phyloP scores from a whole-genome alignment of 805 yeast species.

The Saccharomycopsis capsularis region DNA sequence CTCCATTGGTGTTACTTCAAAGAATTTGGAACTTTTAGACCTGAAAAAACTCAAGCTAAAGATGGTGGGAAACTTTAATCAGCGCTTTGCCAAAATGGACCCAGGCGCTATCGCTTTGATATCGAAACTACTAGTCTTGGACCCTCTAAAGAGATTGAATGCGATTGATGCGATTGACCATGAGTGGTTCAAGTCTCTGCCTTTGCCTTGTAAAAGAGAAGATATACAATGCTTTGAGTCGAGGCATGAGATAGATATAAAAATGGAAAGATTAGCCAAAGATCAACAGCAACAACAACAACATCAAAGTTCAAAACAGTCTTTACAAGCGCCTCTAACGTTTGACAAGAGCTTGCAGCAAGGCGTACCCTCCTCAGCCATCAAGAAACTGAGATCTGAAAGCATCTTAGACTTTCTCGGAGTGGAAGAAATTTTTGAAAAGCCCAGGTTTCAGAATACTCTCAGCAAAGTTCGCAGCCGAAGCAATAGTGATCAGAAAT shows the following conservation, averaged over 20 bases:
- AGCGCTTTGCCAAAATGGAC: constrained; percentile 38
- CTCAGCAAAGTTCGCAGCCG: constrained; percentile 4
- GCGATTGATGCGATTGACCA: constrained; percentile 74
- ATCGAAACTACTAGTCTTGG: constrained; percentile 53
- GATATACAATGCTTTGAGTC: constrained; percentile 72
- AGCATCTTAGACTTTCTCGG: constrained; percentile 6
- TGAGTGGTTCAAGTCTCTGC: constrained; percentile 58
- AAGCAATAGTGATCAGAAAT: not conserved
- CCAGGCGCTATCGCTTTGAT: constrained; percentile 49
- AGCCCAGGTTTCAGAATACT: constrained; percentile 7
- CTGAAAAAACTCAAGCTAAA: constrained; percentile 21
- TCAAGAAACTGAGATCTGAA: constrained; percentile 4
- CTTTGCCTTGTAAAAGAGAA: constrained; percentile 49
- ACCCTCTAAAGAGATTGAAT: constrained; percentile 68
- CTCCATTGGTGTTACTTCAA: not conserved
- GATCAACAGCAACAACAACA: constrained; percentile 9
- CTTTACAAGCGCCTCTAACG: no score
- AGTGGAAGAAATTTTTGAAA: not conserved
- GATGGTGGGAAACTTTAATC: constrained; percentile 38
- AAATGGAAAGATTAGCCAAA: constrained; percentile 30
- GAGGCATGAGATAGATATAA: constrained; percentile 81
- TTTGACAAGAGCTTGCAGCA: not conserved
- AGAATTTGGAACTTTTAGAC: constrained; percentile 7
- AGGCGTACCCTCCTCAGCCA: not conserved
- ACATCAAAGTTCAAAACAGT: constrained; percentile 1